Conservation (phyloP, 495 filamentous ascomycete species). For the Penicillium chermesinum region DNA sequence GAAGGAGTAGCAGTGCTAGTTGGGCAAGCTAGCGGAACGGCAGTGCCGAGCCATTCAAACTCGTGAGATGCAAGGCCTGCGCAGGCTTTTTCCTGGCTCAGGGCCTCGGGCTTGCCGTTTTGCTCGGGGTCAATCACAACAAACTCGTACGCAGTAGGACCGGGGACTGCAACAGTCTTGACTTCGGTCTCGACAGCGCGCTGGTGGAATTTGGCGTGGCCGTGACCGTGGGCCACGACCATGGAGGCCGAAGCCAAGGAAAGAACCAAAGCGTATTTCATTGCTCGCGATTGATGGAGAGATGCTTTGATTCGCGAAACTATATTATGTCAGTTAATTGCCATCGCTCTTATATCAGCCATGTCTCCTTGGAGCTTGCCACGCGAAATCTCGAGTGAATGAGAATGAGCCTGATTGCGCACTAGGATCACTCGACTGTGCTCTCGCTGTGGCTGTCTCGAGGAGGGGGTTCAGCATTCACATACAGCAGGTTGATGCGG, state of each 20-base stretch:
- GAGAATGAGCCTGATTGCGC: not conserved
- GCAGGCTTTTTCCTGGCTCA: conserved; percentile 54
- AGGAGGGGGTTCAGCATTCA: not conserved
- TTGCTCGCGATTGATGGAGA: conserved; percentile 20
- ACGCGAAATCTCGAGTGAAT: too few species aligned
- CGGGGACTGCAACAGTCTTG: conserved; percentile 46
- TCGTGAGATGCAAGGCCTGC: conserved; percentile 54
- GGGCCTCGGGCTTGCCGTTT: conserved; percentile 21
- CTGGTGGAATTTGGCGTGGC: conserved; percentile 40
- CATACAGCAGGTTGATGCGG: conserved; percentile 35
- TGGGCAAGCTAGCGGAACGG: conserved; percentile 30
- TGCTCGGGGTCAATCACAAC: conserved; percentile 35
- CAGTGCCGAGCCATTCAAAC: conserved; percentile 34
- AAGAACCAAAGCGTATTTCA: conserved; percentile 44
- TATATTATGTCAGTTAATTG: not conserved
- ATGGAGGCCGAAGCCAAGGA: conserved; percentile 44
- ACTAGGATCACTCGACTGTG: too few species aligned
- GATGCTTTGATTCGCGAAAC: conserved; percentile 7
- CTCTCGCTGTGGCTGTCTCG: not conserved
- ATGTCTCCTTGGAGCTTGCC: too few species aligned
- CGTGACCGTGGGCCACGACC: conserved; percentile 39
- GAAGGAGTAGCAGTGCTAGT: conserved; percentile 16
- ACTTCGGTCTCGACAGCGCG: conserved; percentile 31
- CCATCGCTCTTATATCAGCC: too few species aligned
- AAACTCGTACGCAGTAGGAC: conserved; percentile 55